phyloP scores from a whole-genome alignment of 352 stramenopile species.

The Blastocystis sp. region DNA sequence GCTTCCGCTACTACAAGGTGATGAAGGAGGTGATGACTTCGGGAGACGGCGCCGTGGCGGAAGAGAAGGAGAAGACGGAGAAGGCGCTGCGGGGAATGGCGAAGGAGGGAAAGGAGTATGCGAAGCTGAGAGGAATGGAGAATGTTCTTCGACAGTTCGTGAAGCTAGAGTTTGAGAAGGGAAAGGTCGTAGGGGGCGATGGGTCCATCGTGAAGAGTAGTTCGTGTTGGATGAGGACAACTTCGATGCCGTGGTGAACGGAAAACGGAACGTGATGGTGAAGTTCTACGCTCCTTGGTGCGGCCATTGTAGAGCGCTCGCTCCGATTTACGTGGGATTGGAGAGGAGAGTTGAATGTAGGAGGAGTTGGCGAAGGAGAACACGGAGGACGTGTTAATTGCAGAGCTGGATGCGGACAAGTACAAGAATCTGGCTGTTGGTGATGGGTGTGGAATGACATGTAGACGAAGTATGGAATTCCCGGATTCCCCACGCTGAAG shows the following conservation, averaged over 20 bases:
- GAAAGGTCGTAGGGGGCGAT: background rate
- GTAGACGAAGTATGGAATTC: conserved; percentile 31
- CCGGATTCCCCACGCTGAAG: conserved; percentile 22
- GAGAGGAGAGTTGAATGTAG: conserved; percentile 62
- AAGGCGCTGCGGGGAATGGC: background rate
- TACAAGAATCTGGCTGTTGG: conserved; percentile 33
- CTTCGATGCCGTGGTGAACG: conserved; percentile 71
- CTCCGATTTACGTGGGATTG: conserved; percentile 70
- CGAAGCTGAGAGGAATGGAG: conserved; percentile 16
- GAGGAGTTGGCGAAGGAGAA: background rate
- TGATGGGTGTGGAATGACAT: background rate
- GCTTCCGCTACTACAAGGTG: conserved; percentile 39
- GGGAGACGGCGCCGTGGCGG: background rate
- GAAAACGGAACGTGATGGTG: conserved; percentile 75
- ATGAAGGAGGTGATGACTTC: background rate
- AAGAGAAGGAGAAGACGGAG: background rate
- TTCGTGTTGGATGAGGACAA: background rate
- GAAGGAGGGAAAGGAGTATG: conserved; percentile 20
- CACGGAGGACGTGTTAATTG: conserved; percentile 78
- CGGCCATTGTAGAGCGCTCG: conserved; percentile 71
- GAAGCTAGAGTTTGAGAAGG: background rate
- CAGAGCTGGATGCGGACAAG: conserved; percentile 75
- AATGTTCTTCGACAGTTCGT: conserved; percentile 7
- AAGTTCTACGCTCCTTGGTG: conserved; percentile 83
- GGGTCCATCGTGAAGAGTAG: background rate